Evolutionary conservation across 2,329 filamentous ascomycete species (phyloP).

Genomic region (Emmonsiellopsis sp.): DNA sequence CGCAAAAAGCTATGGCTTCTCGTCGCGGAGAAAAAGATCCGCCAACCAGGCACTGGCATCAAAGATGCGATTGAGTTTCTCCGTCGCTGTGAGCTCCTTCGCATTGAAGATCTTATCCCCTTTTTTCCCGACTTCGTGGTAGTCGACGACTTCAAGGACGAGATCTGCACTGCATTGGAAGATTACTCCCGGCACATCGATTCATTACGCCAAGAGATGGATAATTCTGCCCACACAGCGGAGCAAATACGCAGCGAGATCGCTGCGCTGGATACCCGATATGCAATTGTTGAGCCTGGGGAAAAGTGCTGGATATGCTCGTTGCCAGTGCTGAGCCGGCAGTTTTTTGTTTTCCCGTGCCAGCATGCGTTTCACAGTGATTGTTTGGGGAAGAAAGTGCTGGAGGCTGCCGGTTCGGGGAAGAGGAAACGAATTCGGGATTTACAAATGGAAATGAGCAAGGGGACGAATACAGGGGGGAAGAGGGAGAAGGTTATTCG

Average conservation of each 20-base stretch:
- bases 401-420: constrained; percentile 68
- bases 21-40: constrained; percentile 89
- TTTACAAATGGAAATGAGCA: constrained; percentile 73
- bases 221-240: constrained; percentile 81
- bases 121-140: constrained; percentile 99
- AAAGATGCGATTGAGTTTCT: constrained; percentile 90
- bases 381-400: constrained; percentile 76
- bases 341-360: constrained; percentile 98
- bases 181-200: constrained; percentile 91
- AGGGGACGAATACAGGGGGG: constrained; percentile 59
- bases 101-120: constrained; percentile 93
- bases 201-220: constrained; percentile 83
- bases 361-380: constrained; percentile 97
- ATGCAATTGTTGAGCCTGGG: constrained; percentile 92
- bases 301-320: constrained; percentile 88
- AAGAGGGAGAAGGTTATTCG: constrained; percentile 74
- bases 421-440: constrained; percentile 75
- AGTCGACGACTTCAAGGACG: constrained; percentile 98
- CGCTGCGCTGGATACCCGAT: constrained; percentile 72
- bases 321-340: constrained; percentile 73
- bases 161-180: constrained; percentile 89
- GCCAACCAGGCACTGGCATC: constrained; percentile 69
- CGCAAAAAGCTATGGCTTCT: constrained; percentile 94
- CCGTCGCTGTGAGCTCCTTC: constrained; percentile 79
- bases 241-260: constrained; percentile 88